Conservation (phyloP, 192 early-diverging fungal genomes). For the Dimargaris cristalligena region DNA sequence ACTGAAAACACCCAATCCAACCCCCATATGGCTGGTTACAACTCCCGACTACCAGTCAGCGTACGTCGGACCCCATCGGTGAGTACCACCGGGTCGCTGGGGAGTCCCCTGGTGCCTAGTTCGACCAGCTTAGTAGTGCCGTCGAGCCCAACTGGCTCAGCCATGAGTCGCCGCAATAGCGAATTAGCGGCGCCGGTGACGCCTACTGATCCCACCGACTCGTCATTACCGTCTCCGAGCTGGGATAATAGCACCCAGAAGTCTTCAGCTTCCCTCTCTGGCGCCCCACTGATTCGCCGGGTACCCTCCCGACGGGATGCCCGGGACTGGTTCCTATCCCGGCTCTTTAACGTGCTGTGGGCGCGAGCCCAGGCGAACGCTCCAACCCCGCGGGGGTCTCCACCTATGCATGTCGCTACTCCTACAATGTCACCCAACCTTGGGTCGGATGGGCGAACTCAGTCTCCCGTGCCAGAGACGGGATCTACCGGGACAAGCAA, state of each 20-base stretch:
- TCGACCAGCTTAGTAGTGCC: slow-evolving; percentile 8
- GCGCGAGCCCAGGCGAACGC: neutral
- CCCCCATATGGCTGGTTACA: slow-evolving; percentile 3
- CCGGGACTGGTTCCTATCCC: slow-evolving; percentile 9
- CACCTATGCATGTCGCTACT: neutral
- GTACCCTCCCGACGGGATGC: neutral
- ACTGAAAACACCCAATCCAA: slow-evolving; percentile 19
- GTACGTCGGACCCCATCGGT: slow-evolving; percentile 16
- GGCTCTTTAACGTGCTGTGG: slow-evolving; percentile 1
- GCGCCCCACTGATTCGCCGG: too few species aligned
- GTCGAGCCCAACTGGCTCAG: too few species aligned
- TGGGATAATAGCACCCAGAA: too few species aligned
- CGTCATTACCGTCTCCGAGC: too few species aligned
- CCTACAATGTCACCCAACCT: neutral
- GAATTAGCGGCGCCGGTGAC: too few species aligned
- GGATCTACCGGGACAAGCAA: neutral
- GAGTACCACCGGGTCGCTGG: slow-evolving; percentile 5
- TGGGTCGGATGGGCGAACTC: neutral
- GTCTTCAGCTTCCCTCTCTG: too few species aligned
- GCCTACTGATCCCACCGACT: too few species aligned
- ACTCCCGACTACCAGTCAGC: slow-evolving; percentile 11
- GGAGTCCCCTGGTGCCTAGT: neutral
- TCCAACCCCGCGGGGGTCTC: too few species aligned
- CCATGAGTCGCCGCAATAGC: too few species aligned
- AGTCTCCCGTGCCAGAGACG: neutral